Evolutionary conservation across 495 filamentous ascomycete species (phyloP), one percentile per base, ranked within the genome.

Genomic region (Clavariopsis aquatica): DNA sequence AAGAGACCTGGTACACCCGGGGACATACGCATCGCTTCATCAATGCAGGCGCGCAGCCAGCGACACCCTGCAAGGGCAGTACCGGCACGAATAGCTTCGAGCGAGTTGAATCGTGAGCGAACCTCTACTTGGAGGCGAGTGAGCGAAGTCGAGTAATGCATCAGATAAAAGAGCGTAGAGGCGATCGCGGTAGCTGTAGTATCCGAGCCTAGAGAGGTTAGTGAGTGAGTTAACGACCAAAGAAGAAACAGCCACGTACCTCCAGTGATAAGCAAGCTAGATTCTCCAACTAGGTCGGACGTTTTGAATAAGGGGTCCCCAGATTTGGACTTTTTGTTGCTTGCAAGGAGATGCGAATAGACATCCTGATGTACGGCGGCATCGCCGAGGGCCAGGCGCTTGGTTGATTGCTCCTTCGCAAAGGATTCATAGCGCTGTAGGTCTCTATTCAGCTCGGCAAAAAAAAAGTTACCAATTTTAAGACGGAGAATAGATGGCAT

Each of bases 111-210:
- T 0, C 61, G 69, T 6, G 27, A 54, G 28, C 84, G 82, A 29
- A 89, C 75, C 64, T 88, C 86, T 0, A 73, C 49, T 31, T 69
- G 72, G 22, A 87, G 10, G 8, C n/a, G 24, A 26, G 49, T 23
- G 20, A 52, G 49, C 7, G 24, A 7, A 26, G 24, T 3, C 8
- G 49, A 52, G 23, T 13, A 23, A 52, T 26, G 49, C 49, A 23
- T 26, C 3, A 52, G 49, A n/a, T 52, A 52, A n/a, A 52, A 52
- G 20, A 52, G 24, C 6, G 49, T 28, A 5, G 20, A 13, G 20
- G 49, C 28, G 49, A 52, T 4, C 8, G 5, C 28, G 49, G 49
- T 52, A 8, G 49, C 49, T 26, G 49, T 26, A 9, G 49, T 52
- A 52, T 52, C 49, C 5, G 49, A 52, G n/a, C 49, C 49, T 47